Conservation (phyloP, 768 basidiomycete genomes). For the Kwoniella sp. region DNA sequence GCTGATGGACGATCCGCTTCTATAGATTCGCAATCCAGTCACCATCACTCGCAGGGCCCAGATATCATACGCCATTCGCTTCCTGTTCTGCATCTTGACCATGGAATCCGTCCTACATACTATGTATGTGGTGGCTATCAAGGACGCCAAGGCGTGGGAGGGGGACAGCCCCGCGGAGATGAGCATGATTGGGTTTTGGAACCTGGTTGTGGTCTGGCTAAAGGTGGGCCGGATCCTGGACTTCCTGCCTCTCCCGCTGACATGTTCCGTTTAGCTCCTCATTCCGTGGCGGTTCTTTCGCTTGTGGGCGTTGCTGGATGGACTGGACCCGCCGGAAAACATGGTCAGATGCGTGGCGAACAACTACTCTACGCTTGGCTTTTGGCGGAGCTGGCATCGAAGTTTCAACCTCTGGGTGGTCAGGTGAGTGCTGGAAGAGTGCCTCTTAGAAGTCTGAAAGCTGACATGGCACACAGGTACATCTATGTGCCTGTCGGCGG, state of each 20-base stretch:
- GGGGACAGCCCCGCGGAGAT: slow-evolving; percentile 74
- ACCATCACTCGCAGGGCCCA: slow-evolving; percentile 53
- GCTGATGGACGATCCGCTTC: not conserved
- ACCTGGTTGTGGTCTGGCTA: slow-evolving; percentile 89
- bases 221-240: slow-evolving; percentile 60
- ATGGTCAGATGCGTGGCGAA: slow-evolving; percentile 99
- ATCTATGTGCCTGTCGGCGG: slow-evolving; percentile 93
- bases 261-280: slow-evolving; percentile 60
- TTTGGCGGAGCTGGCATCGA: slow-evolving; percentile 96
- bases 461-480: slow-evolving; percentile 58
- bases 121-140: slow-evolving; percentile 97
- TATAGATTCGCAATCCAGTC: slow-evolving; percentile 62
- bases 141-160: slow-evolving; percentile 65
- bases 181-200: slow-evolving; percentile 95
- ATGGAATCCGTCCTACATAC: slow-evolving; percentile 90
- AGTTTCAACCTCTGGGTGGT: slow-evolving; percentile 95
- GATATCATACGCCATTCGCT: slow-evolving; percentile 63
- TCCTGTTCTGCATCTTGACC: slow-evolving; percentile 64
- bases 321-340: slow-evolving; percentile 92
- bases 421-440: slow-evolving; percentile 55
- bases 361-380: slow-evolving; percentile 86
- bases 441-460: not conserved
- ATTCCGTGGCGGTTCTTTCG: slow-evolving; percentile 97
- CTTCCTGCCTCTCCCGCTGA: not conserved
- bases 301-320: slow-evolving; percentile 81